Evolutionary conservation across 1,139 yeast species (phyloP).

Genomic region (Candida tropicalis): DNA sequence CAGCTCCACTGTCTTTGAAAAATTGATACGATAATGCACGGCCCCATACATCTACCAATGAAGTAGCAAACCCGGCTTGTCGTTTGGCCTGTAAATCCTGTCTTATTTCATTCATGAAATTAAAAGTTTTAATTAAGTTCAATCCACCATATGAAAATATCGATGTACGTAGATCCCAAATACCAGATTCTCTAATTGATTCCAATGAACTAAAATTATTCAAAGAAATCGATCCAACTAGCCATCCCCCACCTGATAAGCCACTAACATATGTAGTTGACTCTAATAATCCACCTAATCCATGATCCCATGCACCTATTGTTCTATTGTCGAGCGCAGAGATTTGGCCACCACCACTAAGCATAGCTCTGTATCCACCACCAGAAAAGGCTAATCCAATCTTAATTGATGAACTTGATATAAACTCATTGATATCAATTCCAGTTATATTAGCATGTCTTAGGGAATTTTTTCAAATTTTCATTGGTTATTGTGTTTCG

Average conservation of each 20-base stretch:
- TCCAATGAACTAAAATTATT: slow-evolving; percentile 41
- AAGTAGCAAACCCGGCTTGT: slow-evolving; percentile 38
- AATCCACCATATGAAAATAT: slow-evolving; percentile 44
- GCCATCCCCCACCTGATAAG: slow-evolving; percentile 48
- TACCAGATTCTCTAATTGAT: slow-evolving; percentile 29
- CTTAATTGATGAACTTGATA: slow-evolving; percentile 23
- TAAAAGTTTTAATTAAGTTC: slow-evolving; percentile 33
- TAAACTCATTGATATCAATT: slow-evolving; percentile 35
- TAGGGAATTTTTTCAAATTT: slow-evolving; percentile 34
- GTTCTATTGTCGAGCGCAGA: slow-evolving; percentile 39
- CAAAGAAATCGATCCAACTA: slow-evolving; percentile 40
- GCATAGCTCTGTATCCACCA: slow-evolving; percentile 50
- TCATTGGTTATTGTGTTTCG: slow-evolving; percentile 26
- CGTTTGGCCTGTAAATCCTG: slow-evolving; percentile 32
- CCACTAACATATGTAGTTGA: slow-evolving; percentile 42
- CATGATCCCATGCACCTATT: slow-evolving; percentile 26
- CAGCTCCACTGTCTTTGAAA: slow-evolving; percentile 29
- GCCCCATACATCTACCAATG: slow-evolving; percentile 51
- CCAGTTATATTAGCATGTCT: slow-evolving; percentile 35
- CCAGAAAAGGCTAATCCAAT: slow-evolving; percentile 48
- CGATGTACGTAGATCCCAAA: slow-evolving; percentile 44
- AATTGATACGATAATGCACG: slow-evolving; percentile 43
- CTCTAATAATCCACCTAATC: slow-evolving; percentile 45
- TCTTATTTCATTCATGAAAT: slow-evolving; percentile 9
- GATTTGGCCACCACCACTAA: slow-evolving; percentile 44